A percentile compares a stretch with the other conserved stretches of the same genome.
These are phyloP conservation scores for Arxiozyma bovina DNA, from an alignment of 1,139 yeast species.

Conservation along the genomic window DNA sequence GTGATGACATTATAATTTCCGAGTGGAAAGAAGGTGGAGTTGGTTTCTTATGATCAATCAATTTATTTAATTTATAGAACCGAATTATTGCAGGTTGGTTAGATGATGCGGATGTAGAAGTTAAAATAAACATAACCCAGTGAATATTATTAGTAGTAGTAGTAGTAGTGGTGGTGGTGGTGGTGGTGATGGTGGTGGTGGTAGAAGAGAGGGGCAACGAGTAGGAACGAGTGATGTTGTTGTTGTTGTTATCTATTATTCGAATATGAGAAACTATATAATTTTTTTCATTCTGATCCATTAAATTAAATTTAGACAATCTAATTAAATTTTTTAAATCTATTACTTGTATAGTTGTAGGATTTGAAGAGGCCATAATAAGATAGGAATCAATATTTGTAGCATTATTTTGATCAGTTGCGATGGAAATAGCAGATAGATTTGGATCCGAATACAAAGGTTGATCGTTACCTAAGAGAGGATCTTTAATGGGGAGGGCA, in stretches of 20 bases:
- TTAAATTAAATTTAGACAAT: background rate
- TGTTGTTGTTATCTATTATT: slow-evolving; percentile 37
- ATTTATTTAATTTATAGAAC: slow-evolving; percentile 55
- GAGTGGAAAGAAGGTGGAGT: slow-evolving; percentile 37
- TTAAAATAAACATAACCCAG: background rate
- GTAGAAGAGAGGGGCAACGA: slow-evolving; percentile 32
- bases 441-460: slow-evolving; percentile 73
- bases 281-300: slow-evolving; percentile 38
- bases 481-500: slow-evolving; percentile 75
- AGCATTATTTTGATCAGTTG: slow-evolving; percentile 26
- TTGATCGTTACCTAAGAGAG: slow-evolving; percentile 51
- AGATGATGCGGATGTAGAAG: slow-evolving; percentile 42
- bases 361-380: slow-evolving; percentile 49
- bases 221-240: too few species aligned
- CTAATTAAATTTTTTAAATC: slow-evolving; percentile 35
- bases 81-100: slow-evolving; percentile 61
- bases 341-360: slow-evolving; percentile 51
- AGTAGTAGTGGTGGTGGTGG: background rate
- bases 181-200: background rate
- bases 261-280: slow-evolving; percentile 52
- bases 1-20: slow-evolving; percentile 37
- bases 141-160: background rate
- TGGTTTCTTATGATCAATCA: slow-evolving; percentile 24
- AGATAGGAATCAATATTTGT: slow-evolving; percentile 38
- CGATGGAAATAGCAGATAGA: slow-evolving; percentile 58